These are phyloP conservation scores for Ceratorhiza oryzae-sativae DNA, from an alignment of 1,284 basidiomycete species.

Conservation along the genomic window DNA sequence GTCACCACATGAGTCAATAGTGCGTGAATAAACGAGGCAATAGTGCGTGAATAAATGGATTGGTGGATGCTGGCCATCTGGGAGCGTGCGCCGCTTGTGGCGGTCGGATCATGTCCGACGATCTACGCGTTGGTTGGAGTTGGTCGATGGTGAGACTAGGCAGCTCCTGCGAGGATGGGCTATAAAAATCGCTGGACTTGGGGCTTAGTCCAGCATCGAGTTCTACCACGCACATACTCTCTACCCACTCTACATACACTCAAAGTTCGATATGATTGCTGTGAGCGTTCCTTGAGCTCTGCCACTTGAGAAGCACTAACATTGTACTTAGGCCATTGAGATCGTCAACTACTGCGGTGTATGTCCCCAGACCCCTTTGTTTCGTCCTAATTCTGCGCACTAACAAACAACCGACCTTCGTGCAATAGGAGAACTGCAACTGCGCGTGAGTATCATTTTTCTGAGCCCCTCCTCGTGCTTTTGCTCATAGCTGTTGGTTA, in stretches of 20 bases:
- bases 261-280: slow-evolving; percentile 18
- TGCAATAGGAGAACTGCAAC: slow-evolving; percentile 16
- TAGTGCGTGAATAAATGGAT: background rate
- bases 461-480: background rate
- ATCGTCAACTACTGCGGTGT: slow-evolving; percentile 38
- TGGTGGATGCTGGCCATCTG: background rate
- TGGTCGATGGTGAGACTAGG: background rate
- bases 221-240: background rate
- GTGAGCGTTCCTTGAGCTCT: background rate
- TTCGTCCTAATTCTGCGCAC: background rate
- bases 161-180: background rate
- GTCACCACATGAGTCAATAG: background rate
- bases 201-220: slow-evolving; percentile 7
- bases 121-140: background rate
- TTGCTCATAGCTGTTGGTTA: background rate
- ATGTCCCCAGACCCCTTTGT: background rate
- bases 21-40: too few species aligned
- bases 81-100: background rate
- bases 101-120: slow-evolving; percentile 10
- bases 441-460: slow-evolving; percentile 2
- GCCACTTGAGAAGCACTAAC: background rate
- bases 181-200: slow-evolving; percentile 5
- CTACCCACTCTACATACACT: background rate
- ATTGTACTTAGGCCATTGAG: slow-evolving; percentile 7
- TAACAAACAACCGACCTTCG: background rate